A percentile compares a stretch with the other conserved stretches of the same genome.
phyloP scores from a whole-genome alignment of 805 yeast species.

The Ogataea chonburiensis region DNA sequence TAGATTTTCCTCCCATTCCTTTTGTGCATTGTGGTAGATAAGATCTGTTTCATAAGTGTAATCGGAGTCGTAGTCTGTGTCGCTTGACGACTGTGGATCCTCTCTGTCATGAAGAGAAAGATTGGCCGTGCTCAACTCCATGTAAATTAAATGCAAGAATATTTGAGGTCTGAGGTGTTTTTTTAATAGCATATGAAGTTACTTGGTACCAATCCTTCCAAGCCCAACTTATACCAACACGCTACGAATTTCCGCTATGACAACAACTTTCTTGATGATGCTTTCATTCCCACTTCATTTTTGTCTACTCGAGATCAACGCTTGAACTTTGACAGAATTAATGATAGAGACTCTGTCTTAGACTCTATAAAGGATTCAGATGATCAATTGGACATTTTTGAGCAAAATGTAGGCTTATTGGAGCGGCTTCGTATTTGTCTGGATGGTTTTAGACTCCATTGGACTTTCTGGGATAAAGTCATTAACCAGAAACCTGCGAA shows the following conservation, averaged over 20 bases:
- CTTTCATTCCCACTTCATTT: constrained; percentile 20
- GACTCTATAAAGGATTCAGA: constrained; percentile 14
- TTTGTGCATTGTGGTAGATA: constrained; percentile 45
- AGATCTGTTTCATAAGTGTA: constrained; percentile 35
- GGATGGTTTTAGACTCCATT: constrained; percentile 1
- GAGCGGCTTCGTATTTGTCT: constrained; percentile 5
- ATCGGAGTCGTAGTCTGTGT: constrained; percentile 23
- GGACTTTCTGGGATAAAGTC: constrained; percentile 1
- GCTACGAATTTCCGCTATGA: constrained; percentile 13
- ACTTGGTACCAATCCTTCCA: constrained; percentile 15
- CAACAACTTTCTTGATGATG: not conserved
- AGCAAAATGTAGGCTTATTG: not conserved
- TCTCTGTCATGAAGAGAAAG: constrained; percentile 16
- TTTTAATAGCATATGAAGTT: constrained; percentile 3
- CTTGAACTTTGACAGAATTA: constrained; percentile 22
- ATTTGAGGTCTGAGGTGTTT: not conserved
- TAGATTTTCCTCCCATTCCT: constrained; percentile 73
- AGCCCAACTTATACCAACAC: constrained; percentile 1
- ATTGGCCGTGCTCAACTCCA: constrained; percentile 7
- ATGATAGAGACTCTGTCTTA: constrained; percentile 15
- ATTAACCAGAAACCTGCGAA: not conserved
- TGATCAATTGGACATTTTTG: constrained; percentile 9
- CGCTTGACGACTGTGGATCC: constrained; percentile 13
- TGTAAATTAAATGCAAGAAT: constrained; percentile 2
- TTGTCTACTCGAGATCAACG: constrained; percentile 19